Evolutionary conservation across 1,284 basidiomycete genomes (phyloP).

Genomic region (Sporisorium reilianum): DNA sequence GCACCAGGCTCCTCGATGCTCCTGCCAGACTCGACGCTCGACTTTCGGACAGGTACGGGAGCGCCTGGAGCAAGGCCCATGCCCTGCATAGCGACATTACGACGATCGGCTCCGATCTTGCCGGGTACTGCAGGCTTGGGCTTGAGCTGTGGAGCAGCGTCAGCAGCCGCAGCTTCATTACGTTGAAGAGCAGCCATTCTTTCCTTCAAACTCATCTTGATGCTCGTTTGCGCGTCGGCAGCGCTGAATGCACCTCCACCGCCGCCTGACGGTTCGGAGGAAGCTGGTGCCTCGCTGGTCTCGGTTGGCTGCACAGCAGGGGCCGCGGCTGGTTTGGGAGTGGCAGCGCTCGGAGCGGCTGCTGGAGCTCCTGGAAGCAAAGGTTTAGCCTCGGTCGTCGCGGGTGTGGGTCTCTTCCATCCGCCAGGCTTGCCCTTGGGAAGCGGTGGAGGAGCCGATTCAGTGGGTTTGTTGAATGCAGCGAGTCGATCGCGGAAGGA

Average conservation of each 20-base stretch:
- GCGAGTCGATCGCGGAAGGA: constrained; percentile 66
- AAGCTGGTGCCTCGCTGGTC: constrained; percentile 14
- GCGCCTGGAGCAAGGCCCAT: constrained; percentile 50
- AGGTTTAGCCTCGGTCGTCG: constrained; percentile 53
- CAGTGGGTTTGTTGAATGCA: constrained; percentile 66
- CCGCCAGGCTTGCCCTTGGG: constrained; percentile 63
- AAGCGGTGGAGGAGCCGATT: constrained; percentile 57
- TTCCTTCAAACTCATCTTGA: constrained; percentile 68
- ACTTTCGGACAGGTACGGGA: constrained; percentile 17
- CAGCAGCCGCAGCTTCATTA: constrained; percentile 42
- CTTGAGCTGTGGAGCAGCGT: constrained; percentile 40
- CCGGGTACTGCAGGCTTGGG: constrained; percentile 42
- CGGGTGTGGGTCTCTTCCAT: constrained; percentile 63
- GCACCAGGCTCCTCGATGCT: constrained; percentile 1
- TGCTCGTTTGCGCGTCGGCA: constrained; percentile 65
- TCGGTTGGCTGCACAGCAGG: constrained; percentile 8
- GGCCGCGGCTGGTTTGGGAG: constrained; percentile 12
- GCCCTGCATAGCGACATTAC: constrained; percentile 50
- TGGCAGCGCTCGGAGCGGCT: constrained; percentile 18
- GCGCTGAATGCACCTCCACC: constrained; percentile 53
- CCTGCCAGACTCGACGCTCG: constrained; percentile 20
- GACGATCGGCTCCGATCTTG: constrained; percentile 47
- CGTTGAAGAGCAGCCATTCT: constrained; percentile 68
- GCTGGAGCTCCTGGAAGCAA: constrained; percentile 50
- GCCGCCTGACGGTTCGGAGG: constrained; percentile 18